These are phyloP conservation scores for Monoraphidium neglectum DNA, from an alignment of 139 green algal species.

Conservation along the genomic window DNA sequence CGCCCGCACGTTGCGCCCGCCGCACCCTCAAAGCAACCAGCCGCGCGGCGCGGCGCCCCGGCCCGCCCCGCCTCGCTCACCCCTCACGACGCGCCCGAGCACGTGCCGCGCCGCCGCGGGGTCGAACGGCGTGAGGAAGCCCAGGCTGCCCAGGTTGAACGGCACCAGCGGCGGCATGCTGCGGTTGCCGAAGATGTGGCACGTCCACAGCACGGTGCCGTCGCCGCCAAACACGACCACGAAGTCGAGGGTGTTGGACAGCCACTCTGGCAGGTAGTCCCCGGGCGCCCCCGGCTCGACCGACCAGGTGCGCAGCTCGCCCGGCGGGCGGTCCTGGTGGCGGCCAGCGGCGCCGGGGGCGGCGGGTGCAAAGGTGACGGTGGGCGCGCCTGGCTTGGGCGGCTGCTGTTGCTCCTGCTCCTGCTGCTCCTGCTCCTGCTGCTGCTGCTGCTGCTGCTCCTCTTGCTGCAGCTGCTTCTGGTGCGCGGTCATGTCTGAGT, in stretches of 20 bases:
- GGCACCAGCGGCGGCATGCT: conserved; percentile 80
- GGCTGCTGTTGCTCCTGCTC: background rate
- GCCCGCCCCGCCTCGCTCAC: background rate
- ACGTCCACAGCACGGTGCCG: conserved; percentile 91
- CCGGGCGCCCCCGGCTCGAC: background rate
- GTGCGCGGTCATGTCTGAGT: conserved; percentile 26
- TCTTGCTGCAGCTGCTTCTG: conserved; percentile 2
- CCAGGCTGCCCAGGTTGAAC: conserved; percentile 89
- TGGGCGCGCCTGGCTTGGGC: background rate
- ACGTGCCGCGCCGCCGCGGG: conserved; percentile 37
- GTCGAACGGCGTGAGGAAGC: conserved; percentile 79
- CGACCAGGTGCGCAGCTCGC: background rate
- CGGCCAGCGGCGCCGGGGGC: background rate
- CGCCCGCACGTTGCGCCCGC: too few species aligned
- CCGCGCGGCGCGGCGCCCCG: background rate
- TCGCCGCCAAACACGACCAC: conserved; percentile 88
- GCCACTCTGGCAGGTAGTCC: too few species aligned
- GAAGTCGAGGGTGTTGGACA: conserved; percentile 63
- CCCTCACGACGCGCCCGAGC: conserved; percentile 36
- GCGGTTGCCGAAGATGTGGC: conserved; percentile 77
- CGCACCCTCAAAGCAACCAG: background rate
- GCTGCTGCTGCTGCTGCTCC: conserved; percentile 6
- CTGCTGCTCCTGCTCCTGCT: conserved; percentile 17
- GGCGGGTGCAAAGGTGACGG: background rate
- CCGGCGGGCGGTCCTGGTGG: background rate